Evolutionary conservation across 495 filamentous ascomycete species (phyloP), one percentile per base, ranked within the genome.

Genomic region (Xylaria sp.): DNA sequence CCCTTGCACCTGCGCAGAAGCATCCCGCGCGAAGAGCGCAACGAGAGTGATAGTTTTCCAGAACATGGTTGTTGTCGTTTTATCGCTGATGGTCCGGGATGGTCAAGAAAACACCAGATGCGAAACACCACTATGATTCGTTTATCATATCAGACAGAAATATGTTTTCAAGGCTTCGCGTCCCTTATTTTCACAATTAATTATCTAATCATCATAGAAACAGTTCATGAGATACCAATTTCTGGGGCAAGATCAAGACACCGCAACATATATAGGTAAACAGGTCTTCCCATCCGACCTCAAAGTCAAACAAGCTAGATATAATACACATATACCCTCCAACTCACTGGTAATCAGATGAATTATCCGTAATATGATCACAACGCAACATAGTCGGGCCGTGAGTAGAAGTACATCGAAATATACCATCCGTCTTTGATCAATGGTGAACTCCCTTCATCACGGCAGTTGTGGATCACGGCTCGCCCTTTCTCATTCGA

Each of bases 1-100:
- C 43, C 61, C 61, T 67, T 41, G 70, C 24, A 59, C 71, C 52
- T 81, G 80, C 21, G 80, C 80, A 21, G 69, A 73, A 31, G 67
- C 73, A 69, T 73, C 53, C 59, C 74, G 76, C 43, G 76, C 78
- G 41, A 80, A 70, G 24, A 80, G 78, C 76, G 76, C 80, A 5
- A 66, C 69, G 50, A 75, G 70, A 50, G 70, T 66, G 61, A 79
- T 46, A 50, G 68, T 21, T 61, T 66, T 48, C 72, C 73, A 76
- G 67, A 73, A 58, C 77, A 79, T 79, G 21, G 44, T 73, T 19
- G 26, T 48, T 14, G 29, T 48, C 61, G 41, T 33, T 12, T 2
- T 33, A 29, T 26, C 24, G 74, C 46, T 62, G 4, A 63, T 41
- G 21, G 59, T 62, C 11, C 26, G 14, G 29, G 35, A 43, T 62